These are phyloP conservation scores for Leishmania arabica DNA, from an alignment of 208 protist species.

Conservation along the genomic window DNA sequence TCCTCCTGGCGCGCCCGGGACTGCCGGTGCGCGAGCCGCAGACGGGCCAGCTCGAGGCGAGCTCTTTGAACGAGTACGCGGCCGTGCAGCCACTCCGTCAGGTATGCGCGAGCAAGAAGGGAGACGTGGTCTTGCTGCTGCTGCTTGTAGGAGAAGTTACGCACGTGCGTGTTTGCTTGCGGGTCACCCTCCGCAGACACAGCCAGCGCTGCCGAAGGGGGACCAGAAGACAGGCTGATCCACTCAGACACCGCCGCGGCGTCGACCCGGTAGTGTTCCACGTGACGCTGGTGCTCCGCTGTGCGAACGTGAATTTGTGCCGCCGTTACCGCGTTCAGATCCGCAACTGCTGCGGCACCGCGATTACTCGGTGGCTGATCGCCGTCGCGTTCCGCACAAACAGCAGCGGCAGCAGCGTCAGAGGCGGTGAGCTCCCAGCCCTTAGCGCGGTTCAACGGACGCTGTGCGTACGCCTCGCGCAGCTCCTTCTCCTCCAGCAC, in stretches of 20 bases:
- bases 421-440: slow-evolving; percentile 19
- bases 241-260: background rate
- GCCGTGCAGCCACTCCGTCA: slow-evolving; percentile 24
- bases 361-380: background rate
- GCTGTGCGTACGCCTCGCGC: slow-evolving; percentile 14
- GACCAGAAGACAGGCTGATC: background rate
- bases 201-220: too few relatives aligned
- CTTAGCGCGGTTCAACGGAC: slow-evolving; percentile 20
- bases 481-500: slow-evolving; percentile 13
- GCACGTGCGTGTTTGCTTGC: slow-evolving; percentile 13
- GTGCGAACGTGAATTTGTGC: slow-evolving; percentile 23
- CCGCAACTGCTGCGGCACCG: background rate
- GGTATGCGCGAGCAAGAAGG: slow-evolving; percentile 15
- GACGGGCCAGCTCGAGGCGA: slow-evolving; percentile 4
- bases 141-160: slow-evolving; percentile 14
- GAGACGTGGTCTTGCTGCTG: slow-evolving; percentile 7
- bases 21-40: background rate
- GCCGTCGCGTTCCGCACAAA: background rate
- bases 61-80: slow-evolving; percentile 17
- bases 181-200: background rate
- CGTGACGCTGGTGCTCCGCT: slow-evolving; percentile 3
- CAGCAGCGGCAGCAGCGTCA: background rate
- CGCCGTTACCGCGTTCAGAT: slow-evolving; percentile 10
- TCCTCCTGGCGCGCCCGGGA: slow-evolving; percentile 43
- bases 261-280: slow-evolving; percentile 13